Evolutionary conservation across 768 basidiomycete genomes (phyloP).

Genomic region (Porpolomopsis calyptriformis): DNA sequence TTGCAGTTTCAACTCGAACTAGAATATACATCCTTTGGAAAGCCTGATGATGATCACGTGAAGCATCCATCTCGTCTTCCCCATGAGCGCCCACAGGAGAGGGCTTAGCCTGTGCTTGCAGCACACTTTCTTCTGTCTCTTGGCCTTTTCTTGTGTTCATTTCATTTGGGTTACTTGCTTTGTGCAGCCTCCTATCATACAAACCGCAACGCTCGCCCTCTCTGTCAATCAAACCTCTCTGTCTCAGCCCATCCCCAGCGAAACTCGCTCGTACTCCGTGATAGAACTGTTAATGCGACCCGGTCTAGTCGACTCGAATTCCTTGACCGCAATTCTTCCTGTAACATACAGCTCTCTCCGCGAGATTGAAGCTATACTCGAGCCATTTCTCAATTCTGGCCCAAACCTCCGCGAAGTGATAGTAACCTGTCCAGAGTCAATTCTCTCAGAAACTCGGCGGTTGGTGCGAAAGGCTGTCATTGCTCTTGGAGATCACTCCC

Average conservation of each 20-base stretch:
- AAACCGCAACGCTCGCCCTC: too few relatives aligned
- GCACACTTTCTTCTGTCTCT: constrained; percentile 1
- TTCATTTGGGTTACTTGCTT: background rate
- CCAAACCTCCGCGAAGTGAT: constrained; percentile 34
- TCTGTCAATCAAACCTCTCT: background rate
- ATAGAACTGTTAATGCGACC: too few relatives aligned
- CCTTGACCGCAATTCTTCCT: constrained; percentile 41
- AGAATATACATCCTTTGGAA: background rate
- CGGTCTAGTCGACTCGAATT: constrained; percentile 12
- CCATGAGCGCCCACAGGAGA: background rate
- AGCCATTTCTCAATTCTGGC: constrained; percentile 28
- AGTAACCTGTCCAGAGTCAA: constrained; percentile 32
- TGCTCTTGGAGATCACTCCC: constrained; percentile 15
- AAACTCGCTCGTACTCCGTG: too few relatives aligned
- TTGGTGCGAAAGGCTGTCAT: constrained; percentile 24
- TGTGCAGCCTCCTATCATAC: background rate
- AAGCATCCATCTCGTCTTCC: background rate
- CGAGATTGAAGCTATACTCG: constrained; percentile 25
- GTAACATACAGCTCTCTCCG: constrained; percentile 27
- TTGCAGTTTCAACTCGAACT: background rate
- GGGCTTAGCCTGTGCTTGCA: background rate
- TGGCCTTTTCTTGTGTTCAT: background rate
- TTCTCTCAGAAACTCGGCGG: constrained; percentile 25
- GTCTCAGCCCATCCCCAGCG: too few relatives aligned
- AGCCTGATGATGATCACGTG: background rate